Evolutionary conservation across 192 early-diverging fungal species (phyloP).

Genomic region (Coemansia sp.): DNA sequence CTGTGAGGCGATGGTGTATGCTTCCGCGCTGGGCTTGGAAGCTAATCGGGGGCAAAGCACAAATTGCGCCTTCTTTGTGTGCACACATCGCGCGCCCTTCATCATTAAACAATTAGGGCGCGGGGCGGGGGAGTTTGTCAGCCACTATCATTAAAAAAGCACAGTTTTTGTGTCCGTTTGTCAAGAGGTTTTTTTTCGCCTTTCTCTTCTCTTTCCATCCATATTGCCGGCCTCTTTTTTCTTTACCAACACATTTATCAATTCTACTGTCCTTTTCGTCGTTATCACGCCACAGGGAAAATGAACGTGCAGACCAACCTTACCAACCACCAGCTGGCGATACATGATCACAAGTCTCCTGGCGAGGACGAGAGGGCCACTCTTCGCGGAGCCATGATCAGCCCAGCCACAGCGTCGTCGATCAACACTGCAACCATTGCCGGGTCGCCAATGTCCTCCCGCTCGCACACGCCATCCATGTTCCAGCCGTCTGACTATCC

Average conservation of each 20-base stretch:
- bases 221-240: not conserved
- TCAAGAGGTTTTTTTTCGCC: not conserved
- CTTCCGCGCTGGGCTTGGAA: too few relatives aligned
- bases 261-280: not conserved
- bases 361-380: not conserved
- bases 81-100: too few relatives aligned
- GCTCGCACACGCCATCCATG: constrained; percentile 50
- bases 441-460: constrained; percentile 34
- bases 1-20: too few relatives aligned
- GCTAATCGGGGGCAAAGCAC: too few relatives aligned
- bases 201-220: not conserved
- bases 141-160: too few relatives aligned
- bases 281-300: not conserved
- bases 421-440: constrained; percentile 26
- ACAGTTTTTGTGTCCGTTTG: too few relatives aligned
- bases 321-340: constrained; percentile 8
- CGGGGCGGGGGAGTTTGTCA: too few relatives aligned
- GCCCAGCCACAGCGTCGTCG: constrained; percentile 8
- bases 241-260: not conserved
- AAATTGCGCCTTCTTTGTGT: too few relatives aligned
- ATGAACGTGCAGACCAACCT: constrained; percentile 6
- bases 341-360: constrained; percentile 9
- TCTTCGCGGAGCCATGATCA: not conserved
- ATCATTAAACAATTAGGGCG: too few relatives aligned
- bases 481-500: constrained; percentile 25